A percentile compares a stretch with the other conserved stretches of the same genome.
These are phyloP conservation scores for Breviolum minutum DNA, from an alignment of 73 alveolate genomes.

Conservation along the genomic window DNA sequence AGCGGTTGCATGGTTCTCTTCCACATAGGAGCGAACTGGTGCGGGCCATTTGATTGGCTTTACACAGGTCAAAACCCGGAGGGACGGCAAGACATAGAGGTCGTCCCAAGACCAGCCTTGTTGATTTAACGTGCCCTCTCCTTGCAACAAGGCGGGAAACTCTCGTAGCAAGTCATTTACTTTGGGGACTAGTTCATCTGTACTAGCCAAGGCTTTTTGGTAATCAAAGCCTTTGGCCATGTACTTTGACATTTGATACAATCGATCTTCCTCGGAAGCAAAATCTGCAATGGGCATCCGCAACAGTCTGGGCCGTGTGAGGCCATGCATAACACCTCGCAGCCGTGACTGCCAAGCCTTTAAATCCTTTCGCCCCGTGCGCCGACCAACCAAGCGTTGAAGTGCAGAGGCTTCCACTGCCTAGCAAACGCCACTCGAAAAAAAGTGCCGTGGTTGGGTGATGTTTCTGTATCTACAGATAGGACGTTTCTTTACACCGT, in stretches of 20 bases:
- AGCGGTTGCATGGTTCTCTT: slow-evolving; percentile 37
- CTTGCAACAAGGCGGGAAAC: slow-evolving; percentile 4
- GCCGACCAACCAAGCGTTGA: slow-evolving; percentile 27
- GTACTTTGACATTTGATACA: slow-evolving; percentile 47
- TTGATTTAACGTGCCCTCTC: neutral
- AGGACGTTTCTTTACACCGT: no score
- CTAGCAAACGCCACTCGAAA: neutral
- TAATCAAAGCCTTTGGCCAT: slow-evolving; percentile 48
- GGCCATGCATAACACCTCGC: slow-evolving; percentile 58
- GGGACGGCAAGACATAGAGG: slow-evolving; percentile 40
- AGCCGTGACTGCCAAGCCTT: slow-evolving; percentile 51
- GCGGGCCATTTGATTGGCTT: slow-evolving; percentile 41
- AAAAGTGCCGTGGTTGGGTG: no score
- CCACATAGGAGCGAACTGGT: slow-evolving; percentile 29
- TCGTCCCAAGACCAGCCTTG: slow-evolving; percentile 67
- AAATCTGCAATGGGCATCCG: slow-evolving; percentile 73
- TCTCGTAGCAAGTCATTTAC: slow-evolving; percentile 14
- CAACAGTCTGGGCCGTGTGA: slow-evolving; percentile 59
- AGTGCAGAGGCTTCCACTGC: slow-evolving; percentile 6
- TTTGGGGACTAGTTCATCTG: slow-evolving; percentile 7
- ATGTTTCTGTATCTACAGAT: no score
- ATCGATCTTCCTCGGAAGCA: slow-evolving; percentile 47
- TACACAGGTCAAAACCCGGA: slow-evolving; percentile 52
- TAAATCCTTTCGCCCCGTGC: slow-evolving; percentile 48
- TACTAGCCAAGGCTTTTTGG: slow-evolving; percentile 3